These are phyloP conservation scores for Osmanthus fragrans DNA, from an alignment of 257 asterid genomes.

Conservation along the genomic window DNA sequence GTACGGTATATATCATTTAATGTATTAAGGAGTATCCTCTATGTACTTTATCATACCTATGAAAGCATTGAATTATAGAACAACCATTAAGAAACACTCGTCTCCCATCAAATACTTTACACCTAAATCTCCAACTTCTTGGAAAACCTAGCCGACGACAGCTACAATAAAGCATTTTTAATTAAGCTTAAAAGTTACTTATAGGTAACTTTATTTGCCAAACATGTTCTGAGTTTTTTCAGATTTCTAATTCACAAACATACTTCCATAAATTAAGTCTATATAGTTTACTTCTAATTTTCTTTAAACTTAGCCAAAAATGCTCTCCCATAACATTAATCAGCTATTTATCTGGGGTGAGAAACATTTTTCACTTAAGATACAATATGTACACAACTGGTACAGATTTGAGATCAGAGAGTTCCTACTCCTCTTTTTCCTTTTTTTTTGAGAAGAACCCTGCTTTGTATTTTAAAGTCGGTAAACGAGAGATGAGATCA, in stretches of 20 bases:
- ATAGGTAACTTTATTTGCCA: too few species aligned
- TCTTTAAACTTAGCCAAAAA: too few species aligned
- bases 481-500: slow-evolving; percentile 67
- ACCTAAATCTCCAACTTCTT: too few species aligned
- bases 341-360: not conserved
- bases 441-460: slow-evolving; percentile 50
- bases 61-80: not conserved
- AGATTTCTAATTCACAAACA: too few species aligned
- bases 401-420: not conserved
- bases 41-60: not conserved
- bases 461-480: slow-evolving; percentile 67
- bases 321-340: too few species aligned
- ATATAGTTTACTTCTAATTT: too few species aligned
- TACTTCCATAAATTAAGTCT: too few species aligned
- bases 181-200: not conserved
- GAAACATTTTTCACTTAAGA: not conserved
- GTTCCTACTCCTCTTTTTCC: slow-evolving; percentile 30
- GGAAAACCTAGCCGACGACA: too few species aligned
- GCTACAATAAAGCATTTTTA: too few species aligned
- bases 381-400: not conserved
- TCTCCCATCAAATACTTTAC: not conserved
- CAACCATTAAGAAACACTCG: too few species aligned
- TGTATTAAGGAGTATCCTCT: not conserved
- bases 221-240: too few species aligned
- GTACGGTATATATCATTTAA: not conserved